Percentiles rank a stretch among this genome's conserved stretches.
Conservation (phyloP, 176 grass and related monocot genomes). For the Hsuehochloa calcarea region DNA sequence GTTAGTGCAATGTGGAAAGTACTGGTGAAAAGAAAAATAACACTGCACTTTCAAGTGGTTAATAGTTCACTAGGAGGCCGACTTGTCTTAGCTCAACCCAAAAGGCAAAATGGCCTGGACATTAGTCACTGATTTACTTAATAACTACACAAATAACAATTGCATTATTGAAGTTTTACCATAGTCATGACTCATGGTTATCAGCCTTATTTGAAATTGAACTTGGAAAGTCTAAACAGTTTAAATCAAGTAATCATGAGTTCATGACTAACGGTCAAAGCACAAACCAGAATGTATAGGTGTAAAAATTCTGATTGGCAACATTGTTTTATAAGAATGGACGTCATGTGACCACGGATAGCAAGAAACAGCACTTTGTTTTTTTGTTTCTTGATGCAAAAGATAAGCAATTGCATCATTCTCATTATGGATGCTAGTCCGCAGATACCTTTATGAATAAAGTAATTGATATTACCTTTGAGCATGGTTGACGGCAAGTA, state of each 20-base stretch:
- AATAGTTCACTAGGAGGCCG: not conserved
- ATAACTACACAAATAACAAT: not conserved
- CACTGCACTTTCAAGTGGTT: not conserved
- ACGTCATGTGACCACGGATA: not conserved
- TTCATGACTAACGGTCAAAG: not conserved
- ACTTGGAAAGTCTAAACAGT: not conserved
- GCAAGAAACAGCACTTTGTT: constrained; percentile 15
- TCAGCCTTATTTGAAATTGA: not conserved
- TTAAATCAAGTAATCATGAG: not conserved
- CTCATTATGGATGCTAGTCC: not conserved
- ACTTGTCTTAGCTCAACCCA: constrained; percentile 4
- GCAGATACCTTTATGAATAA: not conserved
- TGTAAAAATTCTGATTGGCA: not conserved
- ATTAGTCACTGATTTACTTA: constrained; percentile 3
- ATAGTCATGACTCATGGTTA: not conserved
- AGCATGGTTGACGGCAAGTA: constrained; percentile 51
- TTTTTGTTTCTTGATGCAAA: constrained; percentile 15
- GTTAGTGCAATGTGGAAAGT: not conserved
- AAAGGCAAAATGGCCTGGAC: not conserved
- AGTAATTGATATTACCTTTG: constrained; percentile 47
- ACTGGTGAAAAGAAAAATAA: not conserved
- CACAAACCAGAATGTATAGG: not conserved
- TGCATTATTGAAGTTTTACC: not conserved
- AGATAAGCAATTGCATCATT: not conserved
- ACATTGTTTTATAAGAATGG: not conserved